These are phyloP conservation scores for Colletotrichum gigasporum DNA, from an alignment of 2,329 filamentous ascomycete genomes.

Conservation along the genomic window DNA sequence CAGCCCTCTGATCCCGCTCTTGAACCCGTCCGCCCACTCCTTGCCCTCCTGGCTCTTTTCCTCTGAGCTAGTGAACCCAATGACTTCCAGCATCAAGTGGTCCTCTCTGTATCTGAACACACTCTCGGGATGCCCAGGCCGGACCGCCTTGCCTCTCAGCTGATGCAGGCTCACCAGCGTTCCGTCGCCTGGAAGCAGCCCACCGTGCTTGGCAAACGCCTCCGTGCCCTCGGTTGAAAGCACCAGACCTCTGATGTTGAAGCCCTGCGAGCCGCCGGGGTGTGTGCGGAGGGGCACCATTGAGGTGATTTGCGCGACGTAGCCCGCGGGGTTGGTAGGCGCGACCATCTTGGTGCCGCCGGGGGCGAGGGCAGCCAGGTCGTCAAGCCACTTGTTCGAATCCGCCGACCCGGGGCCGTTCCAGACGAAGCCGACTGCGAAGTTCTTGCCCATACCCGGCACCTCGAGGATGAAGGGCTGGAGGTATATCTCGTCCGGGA, in stretches of 20 bases:
- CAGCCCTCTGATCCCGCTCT: constrained; percentile 34
- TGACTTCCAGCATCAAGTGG: constrained; percentile 48
- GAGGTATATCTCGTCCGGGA: constrained; percentile 34
- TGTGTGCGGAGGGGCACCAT: constrained; percentile 35
- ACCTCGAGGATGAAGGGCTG: constrained; percentile 42
- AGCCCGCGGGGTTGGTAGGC: constrained; percentile 34
- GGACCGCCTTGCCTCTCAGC: constrained; percentile 34
- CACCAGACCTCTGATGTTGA: constrained; percentile 31
- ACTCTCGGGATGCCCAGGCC: constrained; percentile 33
- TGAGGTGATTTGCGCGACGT: constrained; percentile 31
- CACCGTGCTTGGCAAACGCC: constrained; percentile 37
- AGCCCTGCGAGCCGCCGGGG: constrained; percentile 34
- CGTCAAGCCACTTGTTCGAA: constrained; percentile 39
- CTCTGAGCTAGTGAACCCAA: constrained; percentile 36
- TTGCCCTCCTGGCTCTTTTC: constrained; percentile 36
- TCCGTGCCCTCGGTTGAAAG: constrained; percentile 38
- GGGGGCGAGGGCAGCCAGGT: constrained; percentile 38
- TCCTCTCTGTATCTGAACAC: constrained; percentile 41
- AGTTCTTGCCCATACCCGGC: constrained; percentile 38
- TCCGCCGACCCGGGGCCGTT: constrained; percentile 41
- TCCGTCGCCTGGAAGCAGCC: constrained; percentile 35
- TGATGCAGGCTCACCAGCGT: constrained; percentile 42
- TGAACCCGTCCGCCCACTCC: constrained; percentile 40
- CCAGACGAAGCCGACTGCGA: constrained; percentile 43
- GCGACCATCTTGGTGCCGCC: constrained; percentile 40